Evolutionary conservation across 1,284 basidiomycete genomes (phyloP), one percentile per base, ranked within the genome.

Genomic region (Irpex sp.): DNA sequence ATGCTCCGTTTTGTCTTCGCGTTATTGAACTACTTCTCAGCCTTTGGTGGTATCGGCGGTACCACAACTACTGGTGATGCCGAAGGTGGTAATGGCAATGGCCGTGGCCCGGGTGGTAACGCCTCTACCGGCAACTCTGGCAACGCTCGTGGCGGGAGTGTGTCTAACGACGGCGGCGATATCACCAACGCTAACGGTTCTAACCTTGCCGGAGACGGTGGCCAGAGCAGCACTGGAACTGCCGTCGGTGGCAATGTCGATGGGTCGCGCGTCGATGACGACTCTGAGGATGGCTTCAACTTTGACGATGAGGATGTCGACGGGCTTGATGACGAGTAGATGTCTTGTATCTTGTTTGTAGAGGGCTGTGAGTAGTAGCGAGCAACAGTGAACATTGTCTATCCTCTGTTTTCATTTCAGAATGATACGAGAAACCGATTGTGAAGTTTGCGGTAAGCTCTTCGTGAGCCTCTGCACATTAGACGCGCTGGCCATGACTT

Each of bases 31-130:
- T 55, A 31, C 13, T 50, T 19, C 5, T 17, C 17, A 70, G 69
- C 66, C 64, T 63, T 63, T 17, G 71, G 61, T 46, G 71, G 71
- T 54, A 62, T 19, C 7, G 71, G 64, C 21, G 72, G 70, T 19
- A 65, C 65, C 3, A 68, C 69, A 2, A 66, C 63, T 61, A 67
- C 68, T 47, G 72, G 72, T 61, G 63, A 65, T 35, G 69, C 71
- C 13, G 59, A 65, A 11, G 72, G 71, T 26, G 72, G 71, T 58
- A 66, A 66, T 57, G 70, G 71, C 60, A 57, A 69, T 53, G 69
- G 68, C 36, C 59, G 63, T 35, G 72, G 72, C 33, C 71, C 72
- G 13, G 72, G 72, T n/a, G 72, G 72, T 64, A 74, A 74, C 64
- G 70, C 71, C 5, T 72, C 71, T 67, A 69, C 63, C 36, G 72